Evolutionary conservation across 257 asterid genomes (phyloP).

Genomic region (Striga asiatica): DNA sequence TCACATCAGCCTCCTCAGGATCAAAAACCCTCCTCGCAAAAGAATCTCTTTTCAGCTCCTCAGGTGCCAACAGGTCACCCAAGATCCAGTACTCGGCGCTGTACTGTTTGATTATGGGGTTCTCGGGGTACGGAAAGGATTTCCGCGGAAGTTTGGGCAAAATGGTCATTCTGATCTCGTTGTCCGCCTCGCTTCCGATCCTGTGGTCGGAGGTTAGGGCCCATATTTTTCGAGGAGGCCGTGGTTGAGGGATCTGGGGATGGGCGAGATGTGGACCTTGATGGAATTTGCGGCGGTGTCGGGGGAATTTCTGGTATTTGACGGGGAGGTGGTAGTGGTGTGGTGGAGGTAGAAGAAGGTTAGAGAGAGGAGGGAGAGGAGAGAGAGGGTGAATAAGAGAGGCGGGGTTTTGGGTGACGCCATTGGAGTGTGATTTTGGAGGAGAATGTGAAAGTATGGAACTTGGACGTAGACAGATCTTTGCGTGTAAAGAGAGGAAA

Average conservation of each 20-base stretch:
- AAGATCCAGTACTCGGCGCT: constrained; percentile 94
- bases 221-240: constrained; percentile 74
- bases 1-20: constrained; percentile 61
- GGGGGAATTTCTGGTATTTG: constrained; percentile 19
- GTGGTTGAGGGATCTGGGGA: constrained; percentile 88
- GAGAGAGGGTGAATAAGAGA: constrained; percentile 39
- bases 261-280: constrained; percentile 59
- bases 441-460: not conserved
- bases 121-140: constrained; percentile 64
- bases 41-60: constrained; percentile 37
- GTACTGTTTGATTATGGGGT: constrained; percentile 81
- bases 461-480: too few relatives aligned
- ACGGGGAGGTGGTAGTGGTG: constrained; percentile 5
- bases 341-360: constrained; percentile 27
- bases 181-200: constrained; percentile 78
- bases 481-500: too few relatives aligned
- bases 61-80: constrained; percentile 64
- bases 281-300: constrained; percentile 24
- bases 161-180: constrained; percentile 49
- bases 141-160: constrained; percentile 18
- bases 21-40: constrained; percentile 56
- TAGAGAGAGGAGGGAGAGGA: constrained; percentile 40
- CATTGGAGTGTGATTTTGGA: constrained; percentile 26
- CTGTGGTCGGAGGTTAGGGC: constrained; percentile 47
- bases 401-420: constrained; percentile 46